phyloP scores from a whole-genome alignment of 2,329 filamentous ascomycete species.

The Coleophoma cylindrospora region DNA sequence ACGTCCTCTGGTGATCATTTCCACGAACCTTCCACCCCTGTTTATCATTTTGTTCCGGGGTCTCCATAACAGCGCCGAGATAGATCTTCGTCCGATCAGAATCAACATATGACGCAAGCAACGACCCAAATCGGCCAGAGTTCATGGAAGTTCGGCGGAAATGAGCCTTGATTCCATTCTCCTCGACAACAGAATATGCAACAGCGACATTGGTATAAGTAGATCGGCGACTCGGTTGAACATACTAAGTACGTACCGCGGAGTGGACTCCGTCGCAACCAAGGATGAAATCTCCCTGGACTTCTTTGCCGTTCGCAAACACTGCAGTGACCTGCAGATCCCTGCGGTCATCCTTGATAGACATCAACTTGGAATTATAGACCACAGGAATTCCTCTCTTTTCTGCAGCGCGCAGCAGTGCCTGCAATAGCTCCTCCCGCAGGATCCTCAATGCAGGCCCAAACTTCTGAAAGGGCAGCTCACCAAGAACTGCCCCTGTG shows the following conservation, averaged over 20 bases:
- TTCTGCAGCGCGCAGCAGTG: constrained; percentile 14
- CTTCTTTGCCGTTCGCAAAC: constrained; percentile 21
- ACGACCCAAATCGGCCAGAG: constrained; percentile 6
- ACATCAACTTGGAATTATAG: constrained; percentile 7
- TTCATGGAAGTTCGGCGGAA: constrained; percentile 7
- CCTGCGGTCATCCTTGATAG: constrained; percentile 1
- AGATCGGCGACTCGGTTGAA: constrained; percentile 6
- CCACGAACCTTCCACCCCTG: constrained; percentile 10
- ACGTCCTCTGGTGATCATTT: constrained; percentile 1
- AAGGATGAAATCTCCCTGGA: constrained; percentile 22
- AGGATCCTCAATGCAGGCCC: constrained; percentile 21
- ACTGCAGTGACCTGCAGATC: constrained; percentile 11
- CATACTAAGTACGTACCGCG: constrained; percentile 17
- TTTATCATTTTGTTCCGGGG: constrained; percentile 4
- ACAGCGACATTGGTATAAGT: constrained; percentile 5
- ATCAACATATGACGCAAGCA: constrained; percentile 7
- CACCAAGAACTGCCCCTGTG: constrained; percentile 18
- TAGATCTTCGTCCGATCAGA: constrained; percentile 4
- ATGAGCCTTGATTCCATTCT: background rate
- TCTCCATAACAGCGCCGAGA: constrained; percentile 10
- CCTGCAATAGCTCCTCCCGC: constrained; percentile 21
- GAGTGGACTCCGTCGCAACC: constrained; percentile 30
- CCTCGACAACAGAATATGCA: constrained; percentile 7
- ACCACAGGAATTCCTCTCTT: constrained; percentile 8
- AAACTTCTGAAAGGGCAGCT: constrained; percentile 13